Evolutionary conservation across 192 early-diverging fungal genomes (phyloP).

Genomic region (Dissophora globulifera): DNA sequence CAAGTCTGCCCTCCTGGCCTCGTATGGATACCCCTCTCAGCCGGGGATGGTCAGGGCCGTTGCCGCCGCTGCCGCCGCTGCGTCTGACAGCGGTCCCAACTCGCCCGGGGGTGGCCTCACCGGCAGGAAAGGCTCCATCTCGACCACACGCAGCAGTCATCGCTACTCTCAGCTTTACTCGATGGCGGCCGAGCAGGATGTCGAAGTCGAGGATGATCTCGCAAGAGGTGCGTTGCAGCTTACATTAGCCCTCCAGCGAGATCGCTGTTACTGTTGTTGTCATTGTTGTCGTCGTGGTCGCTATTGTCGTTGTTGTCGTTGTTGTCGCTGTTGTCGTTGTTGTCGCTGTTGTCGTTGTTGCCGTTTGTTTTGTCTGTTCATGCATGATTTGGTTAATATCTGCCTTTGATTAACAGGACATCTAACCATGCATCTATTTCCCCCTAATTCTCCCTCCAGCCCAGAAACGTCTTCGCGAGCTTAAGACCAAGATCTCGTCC

Average conservation of each 20-base stretch:
- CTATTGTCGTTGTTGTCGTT: no score
- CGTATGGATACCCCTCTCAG: constrained; percentile 52
- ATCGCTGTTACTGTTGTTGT: neutral
- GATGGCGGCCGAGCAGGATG: constrained; percentile 91
- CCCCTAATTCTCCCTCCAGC: constrained; percentile 56
- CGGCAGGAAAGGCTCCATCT: constrained; percentile 47
- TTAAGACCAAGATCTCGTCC: constrained; percentile 89
- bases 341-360: no score
- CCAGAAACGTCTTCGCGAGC: constrained; percentile 83
- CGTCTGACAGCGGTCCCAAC: constrained; percentile 7
- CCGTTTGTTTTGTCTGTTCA: no score
- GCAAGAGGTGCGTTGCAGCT: constrained; percentile 71
- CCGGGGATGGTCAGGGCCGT: constrained; percentile 50
- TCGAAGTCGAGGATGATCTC: constrained; percentile 93
- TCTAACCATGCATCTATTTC: no score
- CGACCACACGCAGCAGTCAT: constrained; percentile 67
- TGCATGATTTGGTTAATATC: constrained; percentile 11
- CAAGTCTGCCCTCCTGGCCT: constrained; percentile 45
- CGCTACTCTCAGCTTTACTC: constrained; percentile 83
- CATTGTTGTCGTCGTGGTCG: neutral
- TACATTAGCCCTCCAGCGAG: neutral
- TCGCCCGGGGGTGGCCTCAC: constrained; percentile 33
- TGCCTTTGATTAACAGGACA: no score
- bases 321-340: neutral
- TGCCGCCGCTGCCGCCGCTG: constrained; percentile 45